These are phyloP conservation scores for Hypoxylon subgilvum DNA, from an alignment of 495 filamentous ascomycete species.

Conservation along the genomic window DNA sequence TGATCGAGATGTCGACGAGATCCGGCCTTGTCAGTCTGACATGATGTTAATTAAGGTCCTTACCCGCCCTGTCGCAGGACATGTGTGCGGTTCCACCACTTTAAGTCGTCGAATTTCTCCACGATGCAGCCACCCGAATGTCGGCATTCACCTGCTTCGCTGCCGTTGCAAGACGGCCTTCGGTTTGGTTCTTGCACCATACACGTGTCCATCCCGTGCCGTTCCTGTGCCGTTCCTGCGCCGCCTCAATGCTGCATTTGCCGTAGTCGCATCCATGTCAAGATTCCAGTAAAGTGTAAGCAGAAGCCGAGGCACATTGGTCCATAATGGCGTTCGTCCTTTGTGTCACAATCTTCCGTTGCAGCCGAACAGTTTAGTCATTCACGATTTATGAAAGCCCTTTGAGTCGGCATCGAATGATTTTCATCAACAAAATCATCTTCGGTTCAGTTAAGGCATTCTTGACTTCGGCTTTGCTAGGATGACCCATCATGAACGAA, in stretches of 20 bases:
- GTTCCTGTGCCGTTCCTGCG: too few species aligned
- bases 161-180: constrained; percentile 8
- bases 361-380: neutral
- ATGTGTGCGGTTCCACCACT: constrained; percentile 21
- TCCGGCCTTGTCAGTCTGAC: constrained; percentile 3
- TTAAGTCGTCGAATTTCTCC: constrained; percentile 24
- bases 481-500: neutral
- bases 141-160: constrained; percentile 20
- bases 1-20: constrained; percentile 13
- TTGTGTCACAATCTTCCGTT: neutral
- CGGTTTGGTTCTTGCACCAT: constrained; percentile 13
- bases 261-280: neutral
- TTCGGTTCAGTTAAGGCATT: constrained; percentile 1
- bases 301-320: neutral
- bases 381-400: neutral
- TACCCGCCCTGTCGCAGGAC: constrained; percentile 7
- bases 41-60: neutral
- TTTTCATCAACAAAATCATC: neutral
- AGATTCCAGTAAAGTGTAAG: neutral
- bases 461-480: constrained; percentile 1
- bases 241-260: neutral
- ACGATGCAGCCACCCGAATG: constrained; percentile 24
- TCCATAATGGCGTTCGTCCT: neutral
- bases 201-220: too few species aligned
- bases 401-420: neutral